Evolutionary conservation across 2,329 filamentous ascomycete genomes (phyloP).

Genomic region (Aspergillus calidoustus): DNA sequence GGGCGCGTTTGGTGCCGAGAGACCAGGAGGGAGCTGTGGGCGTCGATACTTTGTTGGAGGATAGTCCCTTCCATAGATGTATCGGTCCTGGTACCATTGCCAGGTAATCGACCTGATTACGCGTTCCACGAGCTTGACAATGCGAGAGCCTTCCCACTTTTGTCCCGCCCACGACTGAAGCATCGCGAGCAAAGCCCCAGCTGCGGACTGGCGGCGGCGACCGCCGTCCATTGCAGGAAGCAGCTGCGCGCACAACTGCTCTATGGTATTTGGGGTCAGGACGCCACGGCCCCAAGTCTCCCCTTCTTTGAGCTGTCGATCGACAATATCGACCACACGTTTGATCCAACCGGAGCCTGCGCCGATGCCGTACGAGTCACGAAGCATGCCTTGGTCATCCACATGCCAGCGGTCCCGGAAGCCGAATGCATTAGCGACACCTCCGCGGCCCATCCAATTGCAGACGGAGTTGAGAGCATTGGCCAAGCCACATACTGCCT

Average conservation of each 20-base stretch:
- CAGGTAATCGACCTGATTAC: conserved; percentile 77
- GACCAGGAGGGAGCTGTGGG: conserved; percentile 71
- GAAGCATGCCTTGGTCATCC: conserved; percentile 78
- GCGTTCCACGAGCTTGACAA: conserved; percentile 83
- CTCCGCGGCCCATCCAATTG: conserved; percentile 88
- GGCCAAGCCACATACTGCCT: conserved; percentile 92
- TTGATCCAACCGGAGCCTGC: conserved; percentile 80
- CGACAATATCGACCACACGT: conserved; percentile 87
- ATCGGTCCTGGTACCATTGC: conserved; percentile 85
- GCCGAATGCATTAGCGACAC: conserved; percentile 74
- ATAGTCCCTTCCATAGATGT: conserved; percentile 65
- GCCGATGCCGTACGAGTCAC: conserved; percentile 69
- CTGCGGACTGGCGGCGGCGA: conserved; percentile 27
- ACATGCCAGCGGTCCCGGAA: conserved; percentile 92
- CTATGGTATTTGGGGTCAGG: conserved; percentile 61
- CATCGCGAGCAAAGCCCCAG: conserved; percentile 40
- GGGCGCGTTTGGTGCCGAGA: conserved; percentile 83
- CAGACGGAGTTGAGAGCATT: conserved; percentile 97
- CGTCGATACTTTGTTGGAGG: conserved; percentile 67
- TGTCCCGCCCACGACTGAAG: conserved; percentile 69
- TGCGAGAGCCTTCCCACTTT: conserved; percentile 84
- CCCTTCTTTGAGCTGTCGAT: conserved; percentile 83
- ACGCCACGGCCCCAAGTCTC: conserved; percentile 81
- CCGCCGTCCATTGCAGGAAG: conserved; percentile 35
- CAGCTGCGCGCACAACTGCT: conserved; percentile 57